A percentile compares a stretch with the other conserved stretches of the same genome.
Evolutionary conservation across 345 rosid species (phyloP).

Genomic region (Eucalyptus microcorys): DNA sequence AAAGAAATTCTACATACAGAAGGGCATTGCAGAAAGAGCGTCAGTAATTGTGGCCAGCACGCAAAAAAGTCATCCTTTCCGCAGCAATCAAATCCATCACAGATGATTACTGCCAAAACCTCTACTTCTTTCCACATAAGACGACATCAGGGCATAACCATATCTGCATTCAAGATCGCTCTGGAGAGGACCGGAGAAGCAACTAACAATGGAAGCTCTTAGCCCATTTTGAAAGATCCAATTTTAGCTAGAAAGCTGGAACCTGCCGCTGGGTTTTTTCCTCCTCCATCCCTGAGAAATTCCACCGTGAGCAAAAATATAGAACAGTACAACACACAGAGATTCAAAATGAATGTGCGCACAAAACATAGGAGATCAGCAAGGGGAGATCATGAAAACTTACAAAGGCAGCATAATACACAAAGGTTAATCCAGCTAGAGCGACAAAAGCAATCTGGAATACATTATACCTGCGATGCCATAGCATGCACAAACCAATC

Average conservation of each 20-base stretch:
- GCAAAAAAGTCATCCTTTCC: background rate
- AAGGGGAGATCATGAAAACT: slow-evolving; percentile 10
- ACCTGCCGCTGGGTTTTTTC: slow-evolving; percentile 62
- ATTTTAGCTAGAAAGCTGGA: slow-evolving; percentile 63
- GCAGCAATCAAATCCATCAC: background rate
- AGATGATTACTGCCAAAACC: background rate
- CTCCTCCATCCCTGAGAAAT: slow-evolving; percentile 84
- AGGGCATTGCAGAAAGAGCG: background rate
- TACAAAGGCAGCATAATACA: slow-evolving; percentile 82
- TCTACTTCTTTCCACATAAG: background rate
- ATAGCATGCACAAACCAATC: background rate
- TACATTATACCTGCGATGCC: slow-evolving; percentile 67
- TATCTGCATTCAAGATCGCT: background rate
- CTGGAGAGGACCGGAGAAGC: background rate
- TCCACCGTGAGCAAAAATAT: background rate
- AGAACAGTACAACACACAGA: background rate
- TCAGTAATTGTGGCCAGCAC: background rate
- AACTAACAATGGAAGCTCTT: background rate
- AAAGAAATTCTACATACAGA: background rate
- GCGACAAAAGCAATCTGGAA: slow-evolving; percentile 75
- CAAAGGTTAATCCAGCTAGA: slow-evolving; percentile 80
- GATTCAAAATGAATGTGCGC: background rate
- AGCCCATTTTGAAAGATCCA: background rate
- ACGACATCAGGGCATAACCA: background rate
- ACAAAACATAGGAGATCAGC: background rate